Conservation (phyloP, 306 rosid genomes). For the Oemleria cerasiformis region DNA sequence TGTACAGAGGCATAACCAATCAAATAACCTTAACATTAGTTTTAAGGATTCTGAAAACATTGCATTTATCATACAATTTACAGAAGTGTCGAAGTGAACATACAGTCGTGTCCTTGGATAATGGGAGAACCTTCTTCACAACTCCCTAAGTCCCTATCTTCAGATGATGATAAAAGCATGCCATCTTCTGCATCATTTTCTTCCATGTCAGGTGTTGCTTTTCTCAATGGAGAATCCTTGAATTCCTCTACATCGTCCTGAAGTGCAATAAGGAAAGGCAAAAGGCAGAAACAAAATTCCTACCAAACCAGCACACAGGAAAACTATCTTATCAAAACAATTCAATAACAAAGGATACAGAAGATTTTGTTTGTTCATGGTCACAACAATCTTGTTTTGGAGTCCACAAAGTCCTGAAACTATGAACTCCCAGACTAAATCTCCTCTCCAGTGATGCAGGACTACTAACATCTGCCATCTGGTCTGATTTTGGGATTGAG, state of each 20-base stretch:
- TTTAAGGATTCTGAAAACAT: neutral
- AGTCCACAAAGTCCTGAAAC: conserved; percentile 42
- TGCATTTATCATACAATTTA: neutral
- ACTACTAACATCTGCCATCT: conserved; percentile 30
- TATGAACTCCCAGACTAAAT: conserved; percentile 40
- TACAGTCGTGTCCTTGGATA: conserved; percentile 27
- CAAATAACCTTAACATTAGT: neutral
- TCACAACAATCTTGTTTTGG: conserved; percentile 35
- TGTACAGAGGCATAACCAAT: neutral
- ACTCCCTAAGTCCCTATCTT: conserved; percentile 36
- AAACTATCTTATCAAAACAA: conserved; percentile 24
- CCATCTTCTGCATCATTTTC: conserved; percentile 43
- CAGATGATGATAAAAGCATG: conserved; percentile 54
- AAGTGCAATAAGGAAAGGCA: conserved; percentile 56
- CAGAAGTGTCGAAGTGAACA: conserved; percentile 22
- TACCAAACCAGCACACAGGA: conserved; percentile 17
- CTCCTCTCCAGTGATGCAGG: conserved; percentile 37
- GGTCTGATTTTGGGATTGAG: conserved; percentile 45
- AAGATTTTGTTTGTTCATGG: conserved; percentile 35
- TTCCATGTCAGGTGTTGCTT: conserved; percentile 31
- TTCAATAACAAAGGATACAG: conserved; percentile 59
- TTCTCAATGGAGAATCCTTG: conserved; percentile 33
- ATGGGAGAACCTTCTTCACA: conserved; percentile 48
- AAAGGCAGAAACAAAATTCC: conserved; percentile 31
- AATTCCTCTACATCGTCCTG: conserved; percentile 49